Evolutionary conservation across 2,329 filamentous ascomycete species (phyloP).

Genomic region (Apiospora aurea): DNA sequence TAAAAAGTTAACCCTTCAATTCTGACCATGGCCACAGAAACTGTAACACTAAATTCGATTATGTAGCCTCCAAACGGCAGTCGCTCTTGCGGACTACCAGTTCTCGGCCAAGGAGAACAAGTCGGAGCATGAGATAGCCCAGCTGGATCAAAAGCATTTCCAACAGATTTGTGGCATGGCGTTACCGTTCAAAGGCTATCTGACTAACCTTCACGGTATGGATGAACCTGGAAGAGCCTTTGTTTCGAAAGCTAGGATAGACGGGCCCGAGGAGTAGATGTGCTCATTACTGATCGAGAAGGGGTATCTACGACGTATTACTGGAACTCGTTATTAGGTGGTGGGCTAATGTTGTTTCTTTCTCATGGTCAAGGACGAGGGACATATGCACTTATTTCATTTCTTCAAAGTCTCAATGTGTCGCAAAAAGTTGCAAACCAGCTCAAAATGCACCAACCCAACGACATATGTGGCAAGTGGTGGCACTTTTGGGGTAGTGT

Average conservation of each 20-base stretch:
- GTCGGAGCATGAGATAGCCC: neutral
- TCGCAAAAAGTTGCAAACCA: no score
- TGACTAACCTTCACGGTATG: slow-evolving; percentile 3
- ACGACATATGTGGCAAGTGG: no score
- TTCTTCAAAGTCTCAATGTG: no score
- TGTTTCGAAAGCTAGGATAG: neutral
- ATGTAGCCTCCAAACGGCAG: slow-evolving; percentile 11
- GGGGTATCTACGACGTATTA: no score
- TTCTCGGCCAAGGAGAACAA: slow-evolving; percentile 12
- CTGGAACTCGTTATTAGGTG: no score
- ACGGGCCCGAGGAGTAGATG: neutral
- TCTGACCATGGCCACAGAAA: no score
- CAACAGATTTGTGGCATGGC: slow-evolving; percentile 26
- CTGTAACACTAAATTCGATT: neutral
- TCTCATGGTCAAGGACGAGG: no score
- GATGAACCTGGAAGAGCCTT: slow-evolving; percentile 12
- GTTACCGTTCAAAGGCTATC: slow-evolving; percentile 26
- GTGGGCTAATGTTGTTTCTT: no score
- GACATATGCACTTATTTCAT: no score
- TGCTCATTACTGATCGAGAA: no score
- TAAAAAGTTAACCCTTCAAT: neutral
- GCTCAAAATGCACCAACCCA: no score
- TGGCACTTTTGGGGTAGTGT: no score
- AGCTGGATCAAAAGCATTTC: slow-evolving; percentile 18
- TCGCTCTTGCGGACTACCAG: slow-evolving; percentile 20